Evolutionary conservation across 73 alveolate genomes (phyloP).

Genomic region (Paramecium bursaria): DNA sequence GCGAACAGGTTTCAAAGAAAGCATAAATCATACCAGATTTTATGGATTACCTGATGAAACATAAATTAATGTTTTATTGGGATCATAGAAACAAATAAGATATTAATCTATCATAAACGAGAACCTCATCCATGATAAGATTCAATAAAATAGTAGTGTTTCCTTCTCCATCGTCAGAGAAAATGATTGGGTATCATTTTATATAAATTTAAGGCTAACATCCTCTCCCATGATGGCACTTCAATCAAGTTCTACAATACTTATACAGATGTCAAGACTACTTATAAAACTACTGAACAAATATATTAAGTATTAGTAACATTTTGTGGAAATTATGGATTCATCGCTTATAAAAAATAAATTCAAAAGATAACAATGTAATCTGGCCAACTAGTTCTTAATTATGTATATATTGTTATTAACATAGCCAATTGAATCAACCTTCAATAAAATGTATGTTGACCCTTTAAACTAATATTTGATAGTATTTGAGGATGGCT

Average conservation of each 20-base stretch:
- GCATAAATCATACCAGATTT: background rate
- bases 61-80: conserved; percentile 24
- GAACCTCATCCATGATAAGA: background rate
- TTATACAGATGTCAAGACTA: too few relatives aligned
- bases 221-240: too few relatives aligned
- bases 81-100: background rate
- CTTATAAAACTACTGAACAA: background rate
- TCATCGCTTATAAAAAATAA: background rate
- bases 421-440: background rate
- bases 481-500: conserved; percentile 25
- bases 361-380: conserved; percentile 19
- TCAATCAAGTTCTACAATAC: too few relatives aligned
- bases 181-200: conserved; percentile 61
- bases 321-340: conserved; percentile 57
- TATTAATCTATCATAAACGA: conserved; percentile 19
- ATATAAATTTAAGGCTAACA: too few relatives aligned
- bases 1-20: background rate
- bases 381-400: conserved; percentile 1
- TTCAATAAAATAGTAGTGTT: background rate
- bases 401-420: background rate
- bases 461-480: conserved; percentile 12
- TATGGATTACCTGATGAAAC: conserved; percentile 41
- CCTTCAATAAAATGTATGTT: conserved; percentile 2
- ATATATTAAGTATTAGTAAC: conserved; percentile 3
- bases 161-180: conserved; percentile 45